Evolutionary conservation across 1,284 basidiomycete species (phyloP).

Genomic region (Trichosporon faecale): DNA sequence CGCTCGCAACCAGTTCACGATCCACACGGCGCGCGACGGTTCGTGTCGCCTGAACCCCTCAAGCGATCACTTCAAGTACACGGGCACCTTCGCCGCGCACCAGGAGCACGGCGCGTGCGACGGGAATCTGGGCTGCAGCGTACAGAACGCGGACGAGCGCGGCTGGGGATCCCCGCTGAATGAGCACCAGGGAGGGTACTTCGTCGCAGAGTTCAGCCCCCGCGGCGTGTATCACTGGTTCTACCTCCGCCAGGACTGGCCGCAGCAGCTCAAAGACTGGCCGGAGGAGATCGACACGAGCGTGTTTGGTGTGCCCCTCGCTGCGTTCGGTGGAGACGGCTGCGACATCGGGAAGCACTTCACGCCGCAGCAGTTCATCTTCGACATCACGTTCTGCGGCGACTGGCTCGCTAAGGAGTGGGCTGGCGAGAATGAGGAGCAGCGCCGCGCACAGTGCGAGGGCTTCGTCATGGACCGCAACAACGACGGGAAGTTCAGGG

Average conservation of each 20-base stretch:
- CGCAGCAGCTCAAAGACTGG: background rate
- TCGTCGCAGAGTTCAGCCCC: conserved; percentile 1
- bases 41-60: background rate
- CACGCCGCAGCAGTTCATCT: conserved; percentile 7
- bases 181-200: background rate
- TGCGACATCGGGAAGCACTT: background rate
- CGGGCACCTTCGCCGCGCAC: background rate
- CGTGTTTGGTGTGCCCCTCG: background rate
- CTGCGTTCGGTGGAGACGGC: background rate
- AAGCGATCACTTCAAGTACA: background rate
- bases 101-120: background rate
- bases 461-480: conserved; percentile 4
- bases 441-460: background rate
- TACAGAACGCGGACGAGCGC: background rate
- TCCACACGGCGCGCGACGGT: background rate
- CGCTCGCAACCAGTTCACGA: background rate
- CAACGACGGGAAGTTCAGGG: background rate
- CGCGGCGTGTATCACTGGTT: background rate
- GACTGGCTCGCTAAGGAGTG: background rate
- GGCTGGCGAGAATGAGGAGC: background rate
- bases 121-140: background rate
- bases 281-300: background rate
- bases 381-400: conserved; percentile 5
- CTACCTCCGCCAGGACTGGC: background rate
- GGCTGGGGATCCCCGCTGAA: background rate